Evolutionary conservation across 169 alveolate species (phyloP), one percentile per base, ranked within the genome.

Genomic region (Plasmodium vivax): DNA sequence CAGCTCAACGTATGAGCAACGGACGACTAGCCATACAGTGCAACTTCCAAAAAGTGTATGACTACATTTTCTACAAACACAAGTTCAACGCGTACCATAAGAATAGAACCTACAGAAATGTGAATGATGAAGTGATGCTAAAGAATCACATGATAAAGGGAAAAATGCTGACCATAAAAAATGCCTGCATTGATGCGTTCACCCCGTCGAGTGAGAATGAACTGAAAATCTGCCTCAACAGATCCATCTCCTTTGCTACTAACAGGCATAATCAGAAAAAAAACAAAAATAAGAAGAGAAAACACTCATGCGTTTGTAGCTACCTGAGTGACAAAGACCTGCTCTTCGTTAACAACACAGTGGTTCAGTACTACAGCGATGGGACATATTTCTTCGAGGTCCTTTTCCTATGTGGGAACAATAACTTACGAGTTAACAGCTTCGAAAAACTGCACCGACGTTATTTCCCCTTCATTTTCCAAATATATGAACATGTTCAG

Each of bases 291-390:
- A 32, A 81, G 38, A 45, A 14, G 3, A 72, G 56, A 36, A 71
- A 54, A 9, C 90, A 82, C 83, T 19, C 23, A 38, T 72, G 92
- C 8, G 41, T 83, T 14, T 92, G 92, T 7, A 71, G 27, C 34
- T 82, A 92, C 79, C 34, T 54, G 32, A 51, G 32, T 36, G 85
- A 75, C 27, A 82, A 36, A 82, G 95, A 92, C 54, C 36, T 92
- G 16, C 9, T 92, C 41, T 92, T 92, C 83, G 36, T 73, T 7
- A 92, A 92, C 41, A 92, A 92, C 58, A 92, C 95, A 3, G 85
- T 92, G 2, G 95, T 92, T 68, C 95, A 92, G 62, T 92, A 92
- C 77, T 92, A 92, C 54, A 82, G 71, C 9, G 95, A 92, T 92
- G 92, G 88, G 19, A 83, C 43, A 23, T 82, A 92, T 71, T 82